phyloP scores from a whole-genome alignment of 768 basidiomycete genomes.

The Harrya chromipes region DNA sequence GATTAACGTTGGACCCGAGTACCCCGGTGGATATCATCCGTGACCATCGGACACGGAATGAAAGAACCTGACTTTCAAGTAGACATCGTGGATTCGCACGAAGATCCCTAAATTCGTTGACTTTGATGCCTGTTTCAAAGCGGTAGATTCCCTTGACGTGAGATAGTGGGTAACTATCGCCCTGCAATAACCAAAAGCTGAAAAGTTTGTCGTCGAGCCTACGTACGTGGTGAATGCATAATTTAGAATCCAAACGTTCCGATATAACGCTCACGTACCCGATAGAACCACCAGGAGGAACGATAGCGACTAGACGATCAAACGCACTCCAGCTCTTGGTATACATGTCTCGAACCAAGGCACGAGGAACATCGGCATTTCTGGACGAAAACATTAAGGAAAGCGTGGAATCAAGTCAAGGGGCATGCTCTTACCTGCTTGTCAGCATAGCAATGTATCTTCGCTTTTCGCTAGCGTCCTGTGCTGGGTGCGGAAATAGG shows the following conservation, averaged over 20 bases:
- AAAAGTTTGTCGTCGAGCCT: slow-evolving; percentile 93
- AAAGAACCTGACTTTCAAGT: slow-evolving; percentile 75
- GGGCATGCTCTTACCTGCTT: slow-evolving; percentile 50
- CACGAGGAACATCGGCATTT: slow-evolving; percentile 82
- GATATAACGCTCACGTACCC: slow-evolving; percentile 49
- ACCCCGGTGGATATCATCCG: slow-evolving; percentile 68
- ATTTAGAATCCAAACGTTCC: neutral
- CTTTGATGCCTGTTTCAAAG: slow-evolving; percentile 86
- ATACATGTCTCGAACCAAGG: slow-evolving; percentile 85
- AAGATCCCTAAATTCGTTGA: slow-evolving; percentile 84
- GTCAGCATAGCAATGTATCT: slow-evolving; percentile 70
- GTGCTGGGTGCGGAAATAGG: slow-evolving; percentile 78
- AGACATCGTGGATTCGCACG: slow-evolving; percentile 87
- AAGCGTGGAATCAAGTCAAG: neutral
- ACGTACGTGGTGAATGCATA: neutral
- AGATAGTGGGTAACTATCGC: slow-evolving; percentile 69
- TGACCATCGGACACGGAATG: slow-evolving; percentile 82
- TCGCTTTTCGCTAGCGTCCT: slow-evolving; percentile 68
- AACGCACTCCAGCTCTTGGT: slow-evolving; percentile 93
- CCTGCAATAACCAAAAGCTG: slow-evolving; percentile 84
- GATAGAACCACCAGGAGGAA: slow-evolving; percentile 87
- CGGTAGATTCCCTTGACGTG: slow-evolving; percentile 85
- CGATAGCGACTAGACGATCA: slow-evolving; percentile 82
- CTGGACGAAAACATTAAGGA: slow-evolving; percentile 33
- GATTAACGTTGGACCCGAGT: slow-evolving; percentile 43